Base-by-base conservation (phyloP, 164 flowering plant genomes). In the Stephania yunnanensis region DNA sequence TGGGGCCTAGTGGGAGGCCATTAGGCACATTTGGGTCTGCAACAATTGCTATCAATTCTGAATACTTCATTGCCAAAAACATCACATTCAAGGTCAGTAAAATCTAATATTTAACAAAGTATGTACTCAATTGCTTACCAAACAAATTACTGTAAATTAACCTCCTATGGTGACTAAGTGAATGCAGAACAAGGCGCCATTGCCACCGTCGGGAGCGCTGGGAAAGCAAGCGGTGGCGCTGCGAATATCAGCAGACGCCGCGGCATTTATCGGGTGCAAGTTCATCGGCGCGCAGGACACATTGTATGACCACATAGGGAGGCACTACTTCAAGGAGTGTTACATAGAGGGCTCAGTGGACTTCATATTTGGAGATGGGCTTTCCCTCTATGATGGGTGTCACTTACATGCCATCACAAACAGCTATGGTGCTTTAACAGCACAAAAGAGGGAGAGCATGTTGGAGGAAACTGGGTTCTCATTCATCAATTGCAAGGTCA, bases 151-250 rank as follows among this genome's bases (percentile, higher is more conserved):
- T 3, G 5, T 19, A 15, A 15, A 58, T n/a, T 58, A 15, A 58
- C 1, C 17, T 58, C 64, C 15, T 6, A 12, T 55, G 19, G 19
- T 15, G 64, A 58, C 55, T 36, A 12, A 58, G 64, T 17, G 20
- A 58, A 58, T 58, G 73, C 83, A 90, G 91, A 90, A 90, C 73
- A 79, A 68, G 29, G 85, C 93, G 10, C 87, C 86, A 46, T 58
- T 70, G 22, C 88, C 88, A 48, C 83, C 81, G 15, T 70, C 89
- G 53, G 86, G 89, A 17, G 85, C 88, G 6, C 69, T 78, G 25
- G 89, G 89, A 44, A 87, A 85, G 83, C 92, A 87, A 80, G 92
- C 89, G 7, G 91, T 87, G 78, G 94, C 91, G 10, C 68, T 89
- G 3, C 63, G 92, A 66, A 83, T 90, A 10, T 86, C 91, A 11